These are phyloP conservation scores for Neospora caninum DNA, from an alignment of 169 alveolate genomes.

Conservation along the genomic window DNA sequence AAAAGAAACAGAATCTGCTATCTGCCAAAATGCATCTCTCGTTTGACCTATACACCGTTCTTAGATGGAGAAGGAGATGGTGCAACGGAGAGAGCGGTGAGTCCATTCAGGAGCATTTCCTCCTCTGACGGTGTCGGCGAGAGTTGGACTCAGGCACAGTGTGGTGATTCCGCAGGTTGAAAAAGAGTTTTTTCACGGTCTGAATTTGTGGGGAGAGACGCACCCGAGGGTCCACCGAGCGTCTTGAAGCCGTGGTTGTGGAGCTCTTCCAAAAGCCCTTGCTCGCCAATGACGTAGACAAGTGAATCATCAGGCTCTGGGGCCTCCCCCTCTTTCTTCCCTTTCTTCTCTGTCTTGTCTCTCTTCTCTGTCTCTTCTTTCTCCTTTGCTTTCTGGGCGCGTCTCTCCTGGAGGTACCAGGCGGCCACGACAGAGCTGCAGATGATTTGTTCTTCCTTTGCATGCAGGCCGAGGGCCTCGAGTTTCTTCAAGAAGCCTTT, in stretches of 20 bases:
- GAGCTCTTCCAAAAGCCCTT: conserved; percentile 51
- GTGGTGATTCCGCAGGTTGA: no score
- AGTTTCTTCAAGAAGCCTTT: conserved; percentile 68
- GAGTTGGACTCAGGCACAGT: no score
- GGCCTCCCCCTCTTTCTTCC: conserved; percentile 12
- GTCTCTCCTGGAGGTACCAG: not conserved
- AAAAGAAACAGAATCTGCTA: no score
- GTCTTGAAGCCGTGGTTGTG: conserved; percentile 45
- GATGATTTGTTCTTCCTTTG: conserved; percentile 48
- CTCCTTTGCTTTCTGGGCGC: not conserved
- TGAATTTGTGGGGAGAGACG: no score
- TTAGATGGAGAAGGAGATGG: no score
- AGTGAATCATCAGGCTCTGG: not conserved
- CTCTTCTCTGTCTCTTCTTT: not conserved
- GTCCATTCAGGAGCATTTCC: no score
- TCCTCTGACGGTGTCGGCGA: no score
- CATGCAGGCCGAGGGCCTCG: conserved; percentile 66
- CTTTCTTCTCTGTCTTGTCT: not conserved
- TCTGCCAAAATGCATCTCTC: no score
- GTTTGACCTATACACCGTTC: no score
- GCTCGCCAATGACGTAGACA: conserved; percentile 55
- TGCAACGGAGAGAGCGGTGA: no score
- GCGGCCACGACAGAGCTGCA: conserved; percentile 12
- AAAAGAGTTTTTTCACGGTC: no score
- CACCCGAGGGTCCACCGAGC: conserved; percentile 50